Evolutionary conservation across 2,329 filamentous ascomycete genomes (phyloP).

Genomic region (Curvularia sp.): DNA sequence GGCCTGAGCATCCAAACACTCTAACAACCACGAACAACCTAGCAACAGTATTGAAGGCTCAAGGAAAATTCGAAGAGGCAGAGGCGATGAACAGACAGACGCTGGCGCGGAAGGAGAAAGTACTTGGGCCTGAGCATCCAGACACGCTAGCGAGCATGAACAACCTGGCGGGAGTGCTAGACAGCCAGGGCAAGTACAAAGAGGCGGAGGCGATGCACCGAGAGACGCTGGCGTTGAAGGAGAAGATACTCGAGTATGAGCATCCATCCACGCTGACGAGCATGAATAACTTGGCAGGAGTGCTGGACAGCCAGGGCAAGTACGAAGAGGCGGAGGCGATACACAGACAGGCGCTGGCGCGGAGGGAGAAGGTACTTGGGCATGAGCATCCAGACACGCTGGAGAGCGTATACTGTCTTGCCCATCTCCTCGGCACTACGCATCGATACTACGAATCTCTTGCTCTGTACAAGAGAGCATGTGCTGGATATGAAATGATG

Average conservation of each 20-base stretch:
- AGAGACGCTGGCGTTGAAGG: conserved; percentile 1
- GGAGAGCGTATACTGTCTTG: conserved; percentile 14
- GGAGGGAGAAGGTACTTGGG: no score
- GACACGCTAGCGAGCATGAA: neutral
- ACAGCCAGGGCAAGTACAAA: no score
- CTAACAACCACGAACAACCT: no score
- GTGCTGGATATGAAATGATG: conserved; percentile 7
- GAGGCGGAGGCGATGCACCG: conserved; percentile 13
- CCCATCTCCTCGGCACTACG: conserved; percentile 9
- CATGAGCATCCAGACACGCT: no score
- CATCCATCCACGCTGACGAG: no score
- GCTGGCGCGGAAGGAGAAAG: neutral
- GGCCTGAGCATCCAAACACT: no score
- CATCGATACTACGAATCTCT: neutral
- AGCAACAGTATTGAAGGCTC: neutral
- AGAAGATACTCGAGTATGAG: conserved; percentile 14
- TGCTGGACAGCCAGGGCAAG: no score
- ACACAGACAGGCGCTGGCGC: no score
- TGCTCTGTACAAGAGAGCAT: conserved; percentile 11
- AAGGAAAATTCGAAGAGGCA: no score
- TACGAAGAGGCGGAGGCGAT: no score
- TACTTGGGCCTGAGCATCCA: neutral
- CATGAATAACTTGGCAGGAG: neutral
- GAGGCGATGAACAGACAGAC: neutral
- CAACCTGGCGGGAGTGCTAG: neutral